Percentiles rank a stretch among this genome's conserved stretches.
Conservation (phyloP, 2,329 filamentous ascomycete species). For the Ophiostoma perfectum region DNA sequence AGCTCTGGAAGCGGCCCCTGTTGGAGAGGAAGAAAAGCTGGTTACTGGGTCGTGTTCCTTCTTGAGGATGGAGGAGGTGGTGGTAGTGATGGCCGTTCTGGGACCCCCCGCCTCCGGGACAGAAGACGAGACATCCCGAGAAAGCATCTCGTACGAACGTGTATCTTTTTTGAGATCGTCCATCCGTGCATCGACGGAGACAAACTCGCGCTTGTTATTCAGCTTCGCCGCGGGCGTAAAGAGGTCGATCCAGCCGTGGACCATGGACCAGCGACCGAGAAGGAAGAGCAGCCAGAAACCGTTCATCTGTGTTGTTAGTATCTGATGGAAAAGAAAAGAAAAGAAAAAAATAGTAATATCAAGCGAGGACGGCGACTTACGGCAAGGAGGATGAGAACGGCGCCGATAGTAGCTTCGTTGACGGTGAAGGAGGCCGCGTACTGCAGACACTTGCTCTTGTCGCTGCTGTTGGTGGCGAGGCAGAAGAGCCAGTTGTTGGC, state of each 20-base stretch:
- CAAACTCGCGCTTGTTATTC: slow-evolving; percentile 68
- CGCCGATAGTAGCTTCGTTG: slow-evolving; percentile 69
- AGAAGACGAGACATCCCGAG: slow-evolving; percentile 39
- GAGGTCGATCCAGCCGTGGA: slow-evolving; percentile 73
- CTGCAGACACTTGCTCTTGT: slow-evolving; percentile 62
- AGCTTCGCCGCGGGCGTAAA: slow-evolving; percentile 42
- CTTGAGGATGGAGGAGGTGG: slow-evolving; percentile 12
- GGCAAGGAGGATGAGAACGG: slow-evolving; percentile 75
- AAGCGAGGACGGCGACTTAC: slow-evolving; percentile 47
- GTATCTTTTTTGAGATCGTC: slow-evolving; percentile 55
- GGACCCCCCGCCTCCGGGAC: slow-evolving; percentile 13
- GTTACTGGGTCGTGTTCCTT: slow-evolving; percentile 44
- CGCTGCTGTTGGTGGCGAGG: slow-evolving; percentile 50
- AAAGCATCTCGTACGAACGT: slow-evolving; percentile 78
- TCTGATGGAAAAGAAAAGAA: neutral
- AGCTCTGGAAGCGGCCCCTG: slow-evolving; percentile 17
- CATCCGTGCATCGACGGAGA: slow-evolving; percentile 72
- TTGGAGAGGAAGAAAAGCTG: slow-evolving; percentile 22
- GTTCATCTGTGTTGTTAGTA: slow-evolving; percentile 52
- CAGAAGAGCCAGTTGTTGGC: slow-evolving; percentile 66
- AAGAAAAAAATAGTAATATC: neutral
- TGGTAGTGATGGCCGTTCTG: neutral
- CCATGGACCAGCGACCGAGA: slow-evolving; percentile 77
- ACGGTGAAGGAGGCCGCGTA: slow-evolving; percentile 60
- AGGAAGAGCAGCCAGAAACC: slow-evolving; percentile 81